A percentile compares a stretch with the other conserved stretches of the same genome.
Conservation (phyloP, 176 grass and related monocot species). For the Oryza meyeriana region DNA sequence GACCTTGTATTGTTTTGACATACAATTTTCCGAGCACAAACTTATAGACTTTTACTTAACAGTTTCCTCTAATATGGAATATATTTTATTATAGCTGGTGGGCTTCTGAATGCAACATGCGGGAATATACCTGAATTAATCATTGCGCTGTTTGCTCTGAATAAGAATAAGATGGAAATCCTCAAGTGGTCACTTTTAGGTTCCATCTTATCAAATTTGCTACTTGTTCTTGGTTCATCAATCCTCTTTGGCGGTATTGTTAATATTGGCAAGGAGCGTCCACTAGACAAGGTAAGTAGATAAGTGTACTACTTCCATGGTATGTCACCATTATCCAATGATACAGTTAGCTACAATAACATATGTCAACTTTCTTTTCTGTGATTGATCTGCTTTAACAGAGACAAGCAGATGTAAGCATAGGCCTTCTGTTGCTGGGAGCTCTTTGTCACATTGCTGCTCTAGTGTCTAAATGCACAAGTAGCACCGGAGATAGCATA, state of each 20-base stretch:
- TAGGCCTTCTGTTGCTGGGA: slow-evolving; percentile 51
- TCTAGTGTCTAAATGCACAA: slow-evolving; percentile 22
- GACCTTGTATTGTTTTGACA: not conserved
- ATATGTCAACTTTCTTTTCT: not conserved
- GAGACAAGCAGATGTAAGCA: slow-evolving; percentile 60
- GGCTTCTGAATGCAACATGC: slow-evolving; percentile 71
- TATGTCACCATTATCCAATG: not conserved
- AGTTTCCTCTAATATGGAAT: not conserved
- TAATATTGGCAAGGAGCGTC: slow-evolving; percentile 49
- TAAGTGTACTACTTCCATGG: not conserved
- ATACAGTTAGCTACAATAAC: not conserved
- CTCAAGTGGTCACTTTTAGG: slow-evolving; percentile 73
- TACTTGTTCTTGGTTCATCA: slow-evolving; percentile 68
- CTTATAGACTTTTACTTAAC: not conserved
- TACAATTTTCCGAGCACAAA: not conserved
- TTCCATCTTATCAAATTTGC: slow-evolving; percentile 65
- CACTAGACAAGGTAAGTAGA: slow-evolving; percentile 39
- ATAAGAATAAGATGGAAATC: slow-evolving; percentile 58
- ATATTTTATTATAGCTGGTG: slow-evolving; percentile 48
- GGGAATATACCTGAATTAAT: slow-evolving; percentile 66
- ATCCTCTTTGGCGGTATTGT: slow-evolving; percentile 53
- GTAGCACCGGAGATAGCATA: not conserved
- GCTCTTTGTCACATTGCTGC: slow-evolving; percentile 39
- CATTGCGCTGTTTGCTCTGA: slow-evolving; percentile 58
- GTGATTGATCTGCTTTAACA: slow-evolving; percentile 15